Evolutionary conservation across 768 basidiomycete species (phyloP).

Genomic region (Lactifluus hygrophoroides): DNA sequence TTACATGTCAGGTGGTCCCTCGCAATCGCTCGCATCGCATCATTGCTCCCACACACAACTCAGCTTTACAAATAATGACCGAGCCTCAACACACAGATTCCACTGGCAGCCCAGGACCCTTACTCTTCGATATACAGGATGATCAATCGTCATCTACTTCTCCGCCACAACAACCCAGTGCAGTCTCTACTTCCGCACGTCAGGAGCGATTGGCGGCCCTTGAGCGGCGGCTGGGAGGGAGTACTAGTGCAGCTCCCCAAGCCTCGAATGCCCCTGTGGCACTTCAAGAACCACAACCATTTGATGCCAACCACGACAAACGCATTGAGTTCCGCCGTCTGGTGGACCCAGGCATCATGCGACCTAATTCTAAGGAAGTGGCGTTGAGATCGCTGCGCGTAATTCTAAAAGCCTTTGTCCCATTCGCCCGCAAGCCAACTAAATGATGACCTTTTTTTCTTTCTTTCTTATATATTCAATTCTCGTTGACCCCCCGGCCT

Average conservation of each 20-base stretch:
- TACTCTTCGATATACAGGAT: background rate
- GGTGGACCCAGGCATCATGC: constrained; percentile 69
- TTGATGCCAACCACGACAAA: constrained; percentile 49
- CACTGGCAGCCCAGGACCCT: background rate
- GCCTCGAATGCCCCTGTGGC: background rate
- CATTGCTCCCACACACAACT: background rate
- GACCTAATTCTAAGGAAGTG: constrained; percentile 56
- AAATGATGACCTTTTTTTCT: background rate
- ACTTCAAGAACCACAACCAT: constrained; percentile 17
- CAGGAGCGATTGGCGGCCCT: constrained; percentile 37
- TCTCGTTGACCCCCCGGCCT: background rate
- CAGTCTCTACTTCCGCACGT: constrained; percentile 42
- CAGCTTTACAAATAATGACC: background rate
- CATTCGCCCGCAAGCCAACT: constrained; percentile 15
- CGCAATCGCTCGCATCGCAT: background rate
- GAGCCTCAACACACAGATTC: background rate
- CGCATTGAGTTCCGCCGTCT: constrained; percentile 67
- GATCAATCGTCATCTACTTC: background rate
- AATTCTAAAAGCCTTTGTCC: constrained; percentile 21
- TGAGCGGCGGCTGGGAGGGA: constrained; percentile 22
- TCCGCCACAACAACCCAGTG: background rate
- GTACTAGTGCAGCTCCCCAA: background rate
- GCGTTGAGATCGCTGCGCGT: constrained; percentile 61
- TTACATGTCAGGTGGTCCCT: no score
- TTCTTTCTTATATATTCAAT: background rate